Percentiles rank a stretch among this genome's conserved stretches.
Evolutionary conservation across 768 basidiomycete genomes (phyloP).

Genomic region (Rubroboletus satanas): DNA sequence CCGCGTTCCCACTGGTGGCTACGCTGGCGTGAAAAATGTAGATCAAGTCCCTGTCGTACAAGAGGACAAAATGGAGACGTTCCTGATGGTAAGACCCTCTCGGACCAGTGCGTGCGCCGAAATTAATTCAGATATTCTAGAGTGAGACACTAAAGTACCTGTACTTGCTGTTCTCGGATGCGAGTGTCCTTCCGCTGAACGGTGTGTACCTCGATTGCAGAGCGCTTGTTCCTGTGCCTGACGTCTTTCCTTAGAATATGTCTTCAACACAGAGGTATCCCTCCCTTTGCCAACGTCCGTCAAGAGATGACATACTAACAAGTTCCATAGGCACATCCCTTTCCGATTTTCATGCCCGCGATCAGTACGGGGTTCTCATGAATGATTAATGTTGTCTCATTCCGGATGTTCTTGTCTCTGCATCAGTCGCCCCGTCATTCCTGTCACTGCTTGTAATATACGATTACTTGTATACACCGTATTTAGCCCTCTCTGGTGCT

Average conservation of each 20-base stretch:
- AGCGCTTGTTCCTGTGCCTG: conserved; percentile 3
- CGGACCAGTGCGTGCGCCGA: background rate
- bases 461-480: background rate
- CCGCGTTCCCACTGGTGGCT: conserved; percentile 73
- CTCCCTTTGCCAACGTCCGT: conserved; percentile 1
- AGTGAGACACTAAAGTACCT: conserved; percentile 91
- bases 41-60: conserved; percentile 63
- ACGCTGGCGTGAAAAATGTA: conserved; percentile 80
- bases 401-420: background rate
- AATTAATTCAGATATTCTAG: conserved; percentile 34
- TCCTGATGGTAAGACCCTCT: conserved; percentile 64
- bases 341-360: conserved; percentile 63
- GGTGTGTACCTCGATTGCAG: conserved; percentile 43
- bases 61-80: conserved; percentile 95
- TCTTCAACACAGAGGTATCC: conserved; percentile 89
- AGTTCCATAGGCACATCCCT: conserved; percentile 54
- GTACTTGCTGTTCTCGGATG: conserved; percentile 80
- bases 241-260: conserved; percentile 51
- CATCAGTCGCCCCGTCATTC: background rate
- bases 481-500: too few relatives aligned
- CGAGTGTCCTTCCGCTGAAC: conserved; percentile 64
- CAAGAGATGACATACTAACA: background rate
- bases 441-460: background rate
- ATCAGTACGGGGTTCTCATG: conserved; percentile 47
- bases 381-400: conserved; percentile 6